These are phyloP conservation scores for Pseudopyricularia javanii DNA, from an alignment of 2,329 filamentous ascomycete species.

Conservation along the genomic window DNA sequence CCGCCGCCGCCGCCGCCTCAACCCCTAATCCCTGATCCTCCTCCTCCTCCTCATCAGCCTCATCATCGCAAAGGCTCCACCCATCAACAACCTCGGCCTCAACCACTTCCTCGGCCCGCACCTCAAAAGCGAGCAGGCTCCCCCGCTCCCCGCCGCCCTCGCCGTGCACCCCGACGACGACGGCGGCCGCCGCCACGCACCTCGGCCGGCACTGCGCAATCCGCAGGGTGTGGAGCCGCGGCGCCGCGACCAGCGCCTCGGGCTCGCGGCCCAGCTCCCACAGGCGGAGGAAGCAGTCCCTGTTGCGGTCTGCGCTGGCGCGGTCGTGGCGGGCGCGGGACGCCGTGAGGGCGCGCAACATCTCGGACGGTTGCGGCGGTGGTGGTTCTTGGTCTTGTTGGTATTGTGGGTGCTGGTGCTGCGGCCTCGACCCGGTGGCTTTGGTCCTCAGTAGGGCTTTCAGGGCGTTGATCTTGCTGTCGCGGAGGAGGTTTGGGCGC, in stretches of 20 bases:
- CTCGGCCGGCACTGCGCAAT: not conserved
- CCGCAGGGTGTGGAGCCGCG: not conserved
- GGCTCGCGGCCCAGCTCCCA: not conserved
- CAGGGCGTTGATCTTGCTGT: not conserved
- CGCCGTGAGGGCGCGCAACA: not conserved
- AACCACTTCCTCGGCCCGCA: not conserved
- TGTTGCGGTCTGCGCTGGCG: not conserved
- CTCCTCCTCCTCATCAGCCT: not conserved
- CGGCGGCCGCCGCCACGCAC: not conserved
- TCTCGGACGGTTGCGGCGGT: not conserved
- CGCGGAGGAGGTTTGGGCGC: not conserved
- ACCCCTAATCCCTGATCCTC: not conserved
- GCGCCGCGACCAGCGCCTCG: not conserved
- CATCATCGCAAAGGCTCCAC: not conserved
- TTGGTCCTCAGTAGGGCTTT: not conserved
- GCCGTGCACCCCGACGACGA: not conserved
- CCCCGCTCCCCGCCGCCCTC: too few species aligned
- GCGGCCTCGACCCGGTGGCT: not conserved
- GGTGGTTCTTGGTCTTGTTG: not conserved
- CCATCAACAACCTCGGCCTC: slow-evolving; percentile 1
- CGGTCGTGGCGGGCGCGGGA: not conserved
- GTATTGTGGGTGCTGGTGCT: too few species aligned
- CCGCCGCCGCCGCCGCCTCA: not conserved
- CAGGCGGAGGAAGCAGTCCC: not conserved
- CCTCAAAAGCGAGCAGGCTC: not conserved